Percentiles rank a stretch among this genome's conserved stretches.
Evolutionary conservation across 2,329 filamentous ascomycete species (phyloP).

Genomic region (Paecilomyces formosus): DNA sequence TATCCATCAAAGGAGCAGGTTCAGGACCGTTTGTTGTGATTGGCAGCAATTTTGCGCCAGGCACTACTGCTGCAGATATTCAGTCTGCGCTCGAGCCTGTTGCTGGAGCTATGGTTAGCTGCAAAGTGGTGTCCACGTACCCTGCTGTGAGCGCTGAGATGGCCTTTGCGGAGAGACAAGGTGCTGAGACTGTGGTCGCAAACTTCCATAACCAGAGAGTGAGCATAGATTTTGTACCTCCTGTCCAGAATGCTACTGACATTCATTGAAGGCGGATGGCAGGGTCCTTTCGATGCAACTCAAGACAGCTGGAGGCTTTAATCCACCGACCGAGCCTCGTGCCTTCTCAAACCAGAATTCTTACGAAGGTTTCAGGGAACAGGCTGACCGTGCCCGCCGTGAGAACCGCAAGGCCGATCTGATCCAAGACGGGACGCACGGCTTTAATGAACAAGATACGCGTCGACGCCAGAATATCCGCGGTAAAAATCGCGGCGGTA

Average conservation of each 20-base stretch:
- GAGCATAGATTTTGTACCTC: constrained; percentile 6
- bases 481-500: constrained; percentile 7
- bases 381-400: constrained; percentile 32
- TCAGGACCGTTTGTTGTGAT: constrained; percentile 50
- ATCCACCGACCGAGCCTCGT: constrained; percentile 4
- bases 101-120: constrained; percentile 47
- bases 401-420: constrained; percentile 26
- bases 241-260: constrained; percentile 9
- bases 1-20: constrained; percentile 50
- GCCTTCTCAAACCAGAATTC: constrained; percentile 10
- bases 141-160: constrained; percentile 57
- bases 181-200: constrained; percentile 52
- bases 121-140: constrained; percentile 44
- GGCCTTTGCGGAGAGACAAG: constrained; percentile 46
- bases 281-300: constrained; percentile 51
- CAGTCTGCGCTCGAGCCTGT: constrained; percentile 51
- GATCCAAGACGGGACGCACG: constrained; percentile 32
- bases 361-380: constrained; percentile 31
- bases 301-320: constrained; percentile 6
- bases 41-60: constrained; percentile 58
- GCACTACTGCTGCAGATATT: constrained; percentile 59
- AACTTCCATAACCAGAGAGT: constrained; percentile 59
- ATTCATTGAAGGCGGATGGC: constrained; percentile 48
- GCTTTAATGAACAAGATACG: constrained; percentile 21
- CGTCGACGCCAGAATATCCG: constrained; percentile 3